Evolutionary conservation across 768 basidiomycete genomes (phyloP).

Genomic region (Mycena galericulata): DNA sequence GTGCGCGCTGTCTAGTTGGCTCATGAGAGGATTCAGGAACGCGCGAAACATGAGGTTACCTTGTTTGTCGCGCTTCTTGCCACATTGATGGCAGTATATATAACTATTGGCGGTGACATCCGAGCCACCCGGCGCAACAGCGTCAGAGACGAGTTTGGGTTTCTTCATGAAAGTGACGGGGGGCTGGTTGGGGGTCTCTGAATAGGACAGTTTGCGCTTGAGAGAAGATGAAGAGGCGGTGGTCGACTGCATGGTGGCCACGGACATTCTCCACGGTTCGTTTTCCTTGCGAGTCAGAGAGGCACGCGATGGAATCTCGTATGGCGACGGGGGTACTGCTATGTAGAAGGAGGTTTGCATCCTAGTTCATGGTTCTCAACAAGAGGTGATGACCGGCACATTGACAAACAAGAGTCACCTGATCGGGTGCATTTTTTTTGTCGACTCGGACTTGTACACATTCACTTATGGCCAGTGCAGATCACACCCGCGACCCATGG

Average conservation of each 20-base stretch:
- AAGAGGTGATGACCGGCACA: not conserved
- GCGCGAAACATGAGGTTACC: constrained; percentile 37
- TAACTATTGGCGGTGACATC: constrained; percentile 40
- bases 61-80: constrained; percentile 65
- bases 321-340: constrained; percentile 19
- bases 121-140: constrained; percentile 30
- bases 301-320: not conserved
- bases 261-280: constrained; percentile 45
- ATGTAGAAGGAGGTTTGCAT: constrained; percentile 17
- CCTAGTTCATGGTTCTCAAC: not conserved
- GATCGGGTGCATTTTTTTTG: not conserved
- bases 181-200: constrained; percentile 43
- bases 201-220: constrained; percentile 65
- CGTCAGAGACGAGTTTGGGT: constrained; percentile 35
- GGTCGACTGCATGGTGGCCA: constrained; percentile 41
- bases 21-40: constrained; percentile 10
- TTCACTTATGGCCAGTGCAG: constrained; percentile 94
- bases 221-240: constrained; percentile 41
- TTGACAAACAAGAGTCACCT: not conserved
- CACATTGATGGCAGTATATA: constrained; percentile 81
- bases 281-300: constrained; percentile 58
- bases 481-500: constrained; percentile 96
- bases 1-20: constrained; percentile 45
- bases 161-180: constrained; percentile 30
- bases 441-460: too few relatives aligned